Evolutionary conservation across 768 basidiomycete species (phyloP).

Genomic region (Cyclocybe aegerita): DNA sequence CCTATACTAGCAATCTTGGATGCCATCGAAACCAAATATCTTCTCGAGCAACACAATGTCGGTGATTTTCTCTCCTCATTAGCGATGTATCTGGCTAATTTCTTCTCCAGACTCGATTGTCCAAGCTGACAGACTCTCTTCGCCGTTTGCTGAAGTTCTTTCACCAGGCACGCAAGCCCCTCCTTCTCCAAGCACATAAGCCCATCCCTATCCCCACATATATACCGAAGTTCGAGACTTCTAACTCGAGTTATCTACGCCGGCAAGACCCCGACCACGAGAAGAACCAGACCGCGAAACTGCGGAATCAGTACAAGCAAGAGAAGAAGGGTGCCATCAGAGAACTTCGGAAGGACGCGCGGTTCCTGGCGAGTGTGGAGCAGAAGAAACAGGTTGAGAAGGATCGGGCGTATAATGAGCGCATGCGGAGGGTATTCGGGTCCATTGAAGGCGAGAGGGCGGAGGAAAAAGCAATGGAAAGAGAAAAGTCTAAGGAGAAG

Average conservation of each 20-base stretch:
- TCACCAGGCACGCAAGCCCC: slow-evolving; percentile 68
- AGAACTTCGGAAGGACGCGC: slow-evolving; percentile 92
- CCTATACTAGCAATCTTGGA: slow-evolving; percentile 65
- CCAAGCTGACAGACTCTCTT: slow-evolving; percentile 47
- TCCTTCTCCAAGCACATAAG: slow-evolving; percentile 89
- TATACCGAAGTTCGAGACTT: slow-evolving; percentile 88
- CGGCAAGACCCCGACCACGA: slow-evolving; percentile 91
- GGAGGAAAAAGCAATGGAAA: slow-evolving; percentile 91
- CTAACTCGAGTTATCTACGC: slow-evolving; percentile 72
- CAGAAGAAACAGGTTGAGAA: slow-evolving; percentile 84
- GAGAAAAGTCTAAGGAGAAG: slow-evolving; percentile 78
- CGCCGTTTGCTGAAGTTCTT: slow-evolving; percentile 72
- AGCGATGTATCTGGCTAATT: slow-evolving; percentile 5
- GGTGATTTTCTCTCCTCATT: slow-evolving; percentile 7
- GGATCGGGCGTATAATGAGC: slow-evolving; percentile 75
- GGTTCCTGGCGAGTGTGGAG: slow-evolving; percentile 88
- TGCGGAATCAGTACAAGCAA: slow-evolving; percentile 89
- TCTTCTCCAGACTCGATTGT: slow-evolving; percentile 44
- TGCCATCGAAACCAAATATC: slow-evolving; percentile 41
- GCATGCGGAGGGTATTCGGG: slow-evolving; percentile 80
- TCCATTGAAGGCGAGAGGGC: slow-evolving; percentile 85
- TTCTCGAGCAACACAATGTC: slow-evolving; percentile 61
- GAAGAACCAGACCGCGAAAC: slow-evolving; percentile 81
- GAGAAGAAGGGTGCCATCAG: slow-evolving; percentile 96
- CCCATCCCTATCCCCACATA: slow-evolving; percentile 94